Evolutionary conservation across 352 stramenopile genomes (phyloP).

Genomic region (Saprolegnia parasitica): DNA sequence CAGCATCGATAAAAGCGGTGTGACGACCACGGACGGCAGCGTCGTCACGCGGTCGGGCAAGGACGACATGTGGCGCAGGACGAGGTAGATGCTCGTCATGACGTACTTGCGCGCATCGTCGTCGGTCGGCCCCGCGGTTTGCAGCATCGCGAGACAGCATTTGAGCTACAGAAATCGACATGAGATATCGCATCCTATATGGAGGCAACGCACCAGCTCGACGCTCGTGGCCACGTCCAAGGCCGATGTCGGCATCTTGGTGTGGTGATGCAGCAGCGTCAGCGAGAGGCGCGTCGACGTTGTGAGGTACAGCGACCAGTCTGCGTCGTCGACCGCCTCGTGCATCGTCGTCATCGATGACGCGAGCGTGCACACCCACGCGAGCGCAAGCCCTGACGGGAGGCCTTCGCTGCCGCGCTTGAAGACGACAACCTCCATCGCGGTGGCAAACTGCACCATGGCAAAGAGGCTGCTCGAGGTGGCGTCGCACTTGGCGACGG

Average conservation of each 20-base stretch:
- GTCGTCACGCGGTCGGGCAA: not conserved
- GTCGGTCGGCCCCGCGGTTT: not conserved
- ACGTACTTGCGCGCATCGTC: not conserved
- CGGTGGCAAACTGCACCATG: not conserved
- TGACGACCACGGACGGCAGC: conserved; percentile 1
- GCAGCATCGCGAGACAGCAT: not conserved
- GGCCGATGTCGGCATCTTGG: not conserved
- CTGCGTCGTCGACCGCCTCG: not conserved
- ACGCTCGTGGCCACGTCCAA: conserved; percentile 1
- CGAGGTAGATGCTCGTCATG: conserved; percentile 6
- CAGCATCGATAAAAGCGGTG: not conserved
- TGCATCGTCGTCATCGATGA: not conserved
- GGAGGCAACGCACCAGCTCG: not conserved
- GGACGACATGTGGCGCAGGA: not conserved
- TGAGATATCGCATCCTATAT: no score
- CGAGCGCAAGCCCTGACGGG: not conserved
- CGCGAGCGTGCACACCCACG: conserved; percentile 4
- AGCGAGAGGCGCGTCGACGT: not conserved
- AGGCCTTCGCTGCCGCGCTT: not conserved
- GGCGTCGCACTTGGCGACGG: not conserved
- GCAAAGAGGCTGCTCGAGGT: conserved; percentile 5
- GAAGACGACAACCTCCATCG: conserved; percentile 19
- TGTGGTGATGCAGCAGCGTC: not conserved
- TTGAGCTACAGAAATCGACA: conserved; percentile 1
- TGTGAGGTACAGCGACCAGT: not conserved